These are phyloP conservation scores for Leishmania turanica DNA, from an alignment of 208 protist species.

Conservation along the genomic window DNA sequence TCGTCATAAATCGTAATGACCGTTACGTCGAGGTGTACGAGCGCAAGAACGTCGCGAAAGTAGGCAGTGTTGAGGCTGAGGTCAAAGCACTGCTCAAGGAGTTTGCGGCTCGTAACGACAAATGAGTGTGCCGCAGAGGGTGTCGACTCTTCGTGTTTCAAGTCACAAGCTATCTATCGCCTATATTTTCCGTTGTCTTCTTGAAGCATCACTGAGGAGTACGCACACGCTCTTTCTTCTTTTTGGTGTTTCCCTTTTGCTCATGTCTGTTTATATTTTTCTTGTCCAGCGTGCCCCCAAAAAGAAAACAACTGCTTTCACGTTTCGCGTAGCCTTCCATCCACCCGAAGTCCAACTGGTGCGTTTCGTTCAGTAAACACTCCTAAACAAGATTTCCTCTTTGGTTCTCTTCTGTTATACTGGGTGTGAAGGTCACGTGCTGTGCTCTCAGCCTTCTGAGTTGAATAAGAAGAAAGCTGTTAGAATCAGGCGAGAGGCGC, in stretches of 20 bases:
- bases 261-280: not conserved
- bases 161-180: not conserved
- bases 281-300: not conserved
- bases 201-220: not conserved
- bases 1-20: conserved; percentile 63
- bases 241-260: not conserved
- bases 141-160: not conserved
- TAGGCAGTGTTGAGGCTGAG: conserved; percentile 42
- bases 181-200: not conserved
- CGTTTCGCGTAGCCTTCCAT: not conserved
- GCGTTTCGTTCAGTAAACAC: not conserved
- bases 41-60: conserved; percentile 39
- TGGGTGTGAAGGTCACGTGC: not conserved
- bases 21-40: conserved; percentile 68
- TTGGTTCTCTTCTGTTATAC: not conserved
- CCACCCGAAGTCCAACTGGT: not conserved
- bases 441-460: not conserved
- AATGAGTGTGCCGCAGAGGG: not conserved
- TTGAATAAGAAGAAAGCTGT: not conserved
- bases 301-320: not conserved
- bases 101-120: conserved; percentile 24
- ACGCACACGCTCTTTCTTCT: not conserved
- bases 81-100: conserved; percentile 43
- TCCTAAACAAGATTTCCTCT: not conserved
- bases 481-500: not conserved